Evolutionary conservation across 148 eudicot genomes (phyloP).

Genomic region (Rhododendron ovatum): DNA sequence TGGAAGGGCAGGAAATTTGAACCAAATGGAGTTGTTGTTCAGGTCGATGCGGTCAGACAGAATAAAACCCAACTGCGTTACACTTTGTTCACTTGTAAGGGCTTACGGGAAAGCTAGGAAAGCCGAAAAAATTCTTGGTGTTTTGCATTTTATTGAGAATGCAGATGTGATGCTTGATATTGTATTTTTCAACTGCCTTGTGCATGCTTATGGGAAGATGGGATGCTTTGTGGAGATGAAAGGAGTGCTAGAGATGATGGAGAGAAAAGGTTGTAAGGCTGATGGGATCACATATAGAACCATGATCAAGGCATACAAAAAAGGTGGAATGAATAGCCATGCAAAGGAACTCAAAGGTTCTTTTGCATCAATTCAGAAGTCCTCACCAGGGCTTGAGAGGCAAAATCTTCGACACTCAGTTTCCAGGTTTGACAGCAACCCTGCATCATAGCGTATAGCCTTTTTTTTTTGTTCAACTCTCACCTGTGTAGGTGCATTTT

Average conservation of each 20-base stretch:
- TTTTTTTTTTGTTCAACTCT: background rate
- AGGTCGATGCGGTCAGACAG: slow-evolving; percentile 75
- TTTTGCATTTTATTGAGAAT: slow-evolving; percentile 58
- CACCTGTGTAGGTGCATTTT: background rate
- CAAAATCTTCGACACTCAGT: background rate
- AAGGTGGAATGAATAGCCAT: slow-evolving; percentile 55
- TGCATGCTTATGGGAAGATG: slow-evolving; percentile 85
- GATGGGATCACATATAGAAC: slow-evolving; percentile 72
- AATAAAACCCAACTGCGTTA: slow-evolving; percentile 75
- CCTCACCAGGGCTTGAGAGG: background rate
- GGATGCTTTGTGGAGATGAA: slow-evolving; percentile 81
- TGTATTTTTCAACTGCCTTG: slow-evolving; percentile 76
- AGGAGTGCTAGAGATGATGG: slow-evolving; percentile 69
- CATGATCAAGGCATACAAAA: slow-evolving; percentile 71
- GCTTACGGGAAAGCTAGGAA: slow-evolving; percentile 73
- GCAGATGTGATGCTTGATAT: slow-evolving; percentile 66
- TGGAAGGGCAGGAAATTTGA: slow-evolving; percentile 71
- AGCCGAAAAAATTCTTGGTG: slow-evolving; percentile 54
- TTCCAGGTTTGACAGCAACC: slow-evolving; percentile 6
- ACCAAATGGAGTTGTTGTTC: slow-evolving; percentile 73
- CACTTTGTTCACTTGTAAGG: slow-evolving; percentile 81
- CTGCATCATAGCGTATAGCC: background rate
- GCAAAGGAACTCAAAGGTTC: slow-evolving; percentile 50
- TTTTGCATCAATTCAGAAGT: slow-evolving; percentile 25
- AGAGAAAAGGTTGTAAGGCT: slow-evolving; percentile 56